Conservation (phyloP, 306 rosid genomes). For the Quercus agrifolia region DNA sequence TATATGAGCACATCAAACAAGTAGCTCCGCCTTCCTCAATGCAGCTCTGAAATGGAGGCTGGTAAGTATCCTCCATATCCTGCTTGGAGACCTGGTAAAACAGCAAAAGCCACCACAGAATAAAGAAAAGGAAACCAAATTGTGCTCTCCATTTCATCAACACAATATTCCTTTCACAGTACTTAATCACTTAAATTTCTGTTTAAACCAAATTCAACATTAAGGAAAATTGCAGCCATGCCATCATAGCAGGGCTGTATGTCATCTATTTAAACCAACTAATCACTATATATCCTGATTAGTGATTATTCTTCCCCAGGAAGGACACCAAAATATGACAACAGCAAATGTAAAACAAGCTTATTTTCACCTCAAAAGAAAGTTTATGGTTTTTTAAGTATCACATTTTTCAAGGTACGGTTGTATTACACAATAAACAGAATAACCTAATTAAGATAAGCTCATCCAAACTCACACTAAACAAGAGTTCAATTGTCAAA, state of each 20-base stretch:
- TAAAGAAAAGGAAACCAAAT: not conserved
- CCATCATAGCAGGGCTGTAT: not conserved
- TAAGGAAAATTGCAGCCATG: not conserved
- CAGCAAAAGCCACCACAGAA: not conserved
- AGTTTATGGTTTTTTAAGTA: too few species aligned
- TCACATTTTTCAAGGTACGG: too few species aligned
- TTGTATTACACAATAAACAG: too few species aligned
- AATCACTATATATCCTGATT: not conserved
- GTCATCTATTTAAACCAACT: not conserved
- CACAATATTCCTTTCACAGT: not conserved
- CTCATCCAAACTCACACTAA: not conserved
- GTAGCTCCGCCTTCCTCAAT: conserved; percentile 83
- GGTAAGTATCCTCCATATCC: conserved; percentile 88
- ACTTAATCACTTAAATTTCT: not conserved
- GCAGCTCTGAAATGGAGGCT: conserved; percentile 86
- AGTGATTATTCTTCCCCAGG: too few species aligned
- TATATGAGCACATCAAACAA: conserved; percentile 96
- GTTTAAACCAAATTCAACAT: not conserved
- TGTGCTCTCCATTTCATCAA: not conserved
- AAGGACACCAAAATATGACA: too few species aligned
- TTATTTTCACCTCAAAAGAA: too few species aligned
- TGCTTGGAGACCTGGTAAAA: conserved; percentile 55
- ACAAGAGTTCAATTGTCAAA: not conserved
- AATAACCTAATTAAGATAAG: too few species aligned
- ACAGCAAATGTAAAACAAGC: too few species aligned